Percentiles rank a stretch among this genome's conserved stretches.
Evolutionary conservation across 495 filamentous ascomycete genomes (phyloP).

Genomic region (Peziza echinospora): DNA sequence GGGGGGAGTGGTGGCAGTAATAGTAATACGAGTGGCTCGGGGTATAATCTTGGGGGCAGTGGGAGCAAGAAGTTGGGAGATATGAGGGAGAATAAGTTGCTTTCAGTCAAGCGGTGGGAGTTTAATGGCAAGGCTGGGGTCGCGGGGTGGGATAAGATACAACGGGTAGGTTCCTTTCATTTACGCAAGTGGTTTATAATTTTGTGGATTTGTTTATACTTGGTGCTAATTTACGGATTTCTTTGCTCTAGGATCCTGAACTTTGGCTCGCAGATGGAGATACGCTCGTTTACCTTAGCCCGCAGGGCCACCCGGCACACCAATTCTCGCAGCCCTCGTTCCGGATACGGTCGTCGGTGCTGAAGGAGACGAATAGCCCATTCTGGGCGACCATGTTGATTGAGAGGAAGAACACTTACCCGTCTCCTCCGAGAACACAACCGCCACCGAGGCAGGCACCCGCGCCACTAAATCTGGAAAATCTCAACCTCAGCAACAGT

Average conservation of each 20-base stretch:
- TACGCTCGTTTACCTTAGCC: constrained; percentile 35
- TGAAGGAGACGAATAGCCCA: constrained; percentile 33
- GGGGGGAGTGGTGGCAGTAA: no score
- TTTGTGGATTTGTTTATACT: no score
- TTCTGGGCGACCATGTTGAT: constrained; percentile 31
- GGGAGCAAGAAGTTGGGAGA: not conserved
- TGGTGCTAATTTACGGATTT: no score
- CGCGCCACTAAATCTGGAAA: no score
- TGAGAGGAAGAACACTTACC: constrained; percentile 16
- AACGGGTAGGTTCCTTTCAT: no score
- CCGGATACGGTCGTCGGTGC: constrained; percentile 32
- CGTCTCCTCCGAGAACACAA: constrained; percentile 25
- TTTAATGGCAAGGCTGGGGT: not conserved
- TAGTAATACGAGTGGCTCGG: not conserved
- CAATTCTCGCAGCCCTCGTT: constrained; percentile 25
- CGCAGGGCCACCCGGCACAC: constrained; percentile 20
- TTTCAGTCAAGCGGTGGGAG: not conserved
- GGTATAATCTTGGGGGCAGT: not conserved
- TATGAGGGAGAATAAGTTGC: not conserved
- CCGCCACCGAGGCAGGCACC: no score
- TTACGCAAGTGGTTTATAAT: no score
- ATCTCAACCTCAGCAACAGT: no score
- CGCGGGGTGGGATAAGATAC: not conserved
- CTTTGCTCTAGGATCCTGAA: no score
- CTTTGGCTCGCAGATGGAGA: no score